phyloP scores from a whole-genome alignment of 768 basidiomycete species.

The Auriscalpium microsporum region DNA sequence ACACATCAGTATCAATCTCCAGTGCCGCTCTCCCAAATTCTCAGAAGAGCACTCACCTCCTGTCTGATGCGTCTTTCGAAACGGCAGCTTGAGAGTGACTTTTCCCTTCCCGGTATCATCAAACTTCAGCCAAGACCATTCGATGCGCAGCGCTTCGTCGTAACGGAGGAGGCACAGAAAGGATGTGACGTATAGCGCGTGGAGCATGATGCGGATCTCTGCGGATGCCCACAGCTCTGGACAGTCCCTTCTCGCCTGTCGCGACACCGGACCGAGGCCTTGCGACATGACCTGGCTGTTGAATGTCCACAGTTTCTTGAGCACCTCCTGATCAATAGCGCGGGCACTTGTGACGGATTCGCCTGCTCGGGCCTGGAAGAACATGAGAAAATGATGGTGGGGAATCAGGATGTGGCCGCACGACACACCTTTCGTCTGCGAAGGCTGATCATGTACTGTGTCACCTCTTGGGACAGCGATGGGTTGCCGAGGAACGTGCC shows the following conservation, averaged over 20 bases:
- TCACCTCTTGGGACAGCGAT: constrained; percentile 15
- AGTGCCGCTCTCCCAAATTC: no score
- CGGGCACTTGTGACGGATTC: constrained; percentile 19
- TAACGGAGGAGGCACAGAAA: constrained; percentile 19
- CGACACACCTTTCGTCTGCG: constrained; percentile 16
- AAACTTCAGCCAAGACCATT: constrained; percentile 11
- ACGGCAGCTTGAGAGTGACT: constrained; percentile 6
- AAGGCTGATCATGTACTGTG: constrained; percentile 20
- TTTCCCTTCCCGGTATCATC: neutral
- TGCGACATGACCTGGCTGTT: neutral
- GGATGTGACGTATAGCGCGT: constrained; percentile 13
- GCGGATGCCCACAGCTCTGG: constrained; percentile 14
- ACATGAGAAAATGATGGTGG: neutral
- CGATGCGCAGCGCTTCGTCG: constrained; percentile 18
- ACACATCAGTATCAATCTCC: no score
- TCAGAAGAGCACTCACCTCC: constrained; percentile 6
- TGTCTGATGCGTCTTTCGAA: constrained; percentile 18
- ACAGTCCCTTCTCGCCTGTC: neutral
- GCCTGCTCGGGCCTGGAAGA: constrained; percentile 11
- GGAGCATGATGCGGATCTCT: constrained; percentile 16
- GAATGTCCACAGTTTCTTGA: constrained; percentile 13
- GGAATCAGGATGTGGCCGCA: neutral
- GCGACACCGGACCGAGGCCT: neutral
- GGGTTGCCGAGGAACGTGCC: constrained; percentile 15
- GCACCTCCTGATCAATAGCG: constrained; percentile 16